A percentile compares a stretch with the other conserved stretches of the same genome.
These are phyloP conservation scores for Phytophthora uliginosa DNA, from an alignment of 352 stramenopile species.

Conservation along the genomic window DNA sequence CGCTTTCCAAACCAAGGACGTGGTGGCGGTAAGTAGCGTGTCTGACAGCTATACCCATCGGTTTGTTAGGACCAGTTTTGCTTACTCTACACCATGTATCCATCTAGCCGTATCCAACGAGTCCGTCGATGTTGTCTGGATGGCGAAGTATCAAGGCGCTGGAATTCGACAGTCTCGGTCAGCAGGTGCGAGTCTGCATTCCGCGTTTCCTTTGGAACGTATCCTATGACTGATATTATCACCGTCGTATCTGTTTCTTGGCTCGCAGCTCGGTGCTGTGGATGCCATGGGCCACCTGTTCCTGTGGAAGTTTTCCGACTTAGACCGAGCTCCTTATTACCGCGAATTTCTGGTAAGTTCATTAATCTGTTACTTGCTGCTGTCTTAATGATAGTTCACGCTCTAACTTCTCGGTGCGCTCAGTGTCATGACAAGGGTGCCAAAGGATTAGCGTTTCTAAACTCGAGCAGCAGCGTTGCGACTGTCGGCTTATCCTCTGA, in stretches of 20 bases:
- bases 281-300: conserved; percentile 76
- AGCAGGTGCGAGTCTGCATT: conserved; percentile 56
- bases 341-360: conserved; percentile 66
- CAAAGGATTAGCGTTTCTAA: conserved; percentile 81
- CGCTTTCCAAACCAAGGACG: conserved; percentile 73
- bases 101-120: conserved; percentile 66
- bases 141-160: conserved; percentile 80
- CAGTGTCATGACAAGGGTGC: conserved; percentile 91
- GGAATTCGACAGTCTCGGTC: conserved; percentile 80
- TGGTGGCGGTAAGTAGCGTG: conserved; percentile 56
- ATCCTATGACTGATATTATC: conserved; percentile 1
- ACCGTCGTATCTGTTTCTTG: conserved; percentile 3
- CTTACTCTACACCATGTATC: background rate
- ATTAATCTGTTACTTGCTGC: background rate
- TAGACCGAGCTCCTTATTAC: conserved; percentile 78
- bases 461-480: conserved; percentile 80
- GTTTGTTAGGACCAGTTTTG: background rate
- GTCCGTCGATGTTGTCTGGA: conserved; percentile 62
- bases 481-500: conserved; percentile 81
- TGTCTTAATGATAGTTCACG: background rate
- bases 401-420: conserved; percentile 8
- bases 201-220: background rate
- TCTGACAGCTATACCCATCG: background rate
- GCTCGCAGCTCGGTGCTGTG: conserved; percentile 76
- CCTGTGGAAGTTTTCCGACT: conserved; percentile 86